A percentile compares a stretch with the other conserved stretches of the same genome.
Conservation (phyloP, 345 rosid genomes). For the Punica granatum region DNA sequence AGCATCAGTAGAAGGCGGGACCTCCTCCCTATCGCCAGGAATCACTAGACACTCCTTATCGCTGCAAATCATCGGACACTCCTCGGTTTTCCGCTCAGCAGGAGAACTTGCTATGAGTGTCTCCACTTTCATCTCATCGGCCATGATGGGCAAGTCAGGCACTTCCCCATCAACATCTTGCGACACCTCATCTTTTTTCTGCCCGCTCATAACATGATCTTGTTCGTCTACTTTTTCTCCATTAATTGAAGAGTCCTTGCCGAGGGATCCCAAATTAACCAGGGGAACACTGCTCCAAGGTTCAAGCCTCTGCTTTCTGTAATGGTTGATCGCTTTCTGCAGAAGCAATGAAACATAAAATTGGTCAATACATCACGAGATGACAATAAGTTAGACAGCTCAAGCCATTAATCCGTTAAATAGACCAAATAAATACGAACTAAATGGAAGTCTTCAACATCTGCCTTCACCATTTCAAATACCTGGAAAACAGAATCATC, state of each 20-base stretch:
- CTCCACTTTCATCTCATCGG: neutral
- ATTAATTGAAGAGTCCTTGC: conserved; percentile 22
- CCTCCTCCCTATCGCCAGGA: neutral
- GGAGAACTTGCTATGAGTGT: neutral
- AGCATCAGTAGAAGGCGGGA: neutral
- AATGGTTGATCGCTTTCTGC: conserved; percentile 78
- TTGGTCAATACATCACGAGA: neutral
- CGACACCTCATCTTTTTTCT: neutral
- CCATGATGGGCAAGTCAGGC: neutral
- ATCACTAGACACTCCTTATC: neutral
- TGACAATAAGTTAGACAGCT: neutral
- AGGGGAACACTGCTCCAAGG: conserved; percentile 24
- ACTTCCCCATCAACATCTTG: neutral
- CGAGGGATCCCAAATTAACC: conserved; percentile 17
- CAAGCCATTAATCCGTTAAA: neutral
- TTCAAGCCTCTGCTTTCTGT: conserved; percentile 62
- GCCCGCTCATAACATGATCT: conserved; percentile 7
- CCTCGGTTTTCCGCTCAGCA: neutral
- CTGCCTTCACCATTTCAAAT: conserved; percentile 9
- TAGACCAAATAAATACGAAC: neutral
- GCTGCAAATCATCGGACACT: neutral
- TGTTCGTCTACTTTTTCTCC: conserved; percentile 12
- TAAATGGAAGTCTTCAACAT: neutral
- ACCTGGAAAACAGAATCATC: conserved; percentile 70
- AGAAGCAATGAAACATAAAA: neutral